Evolutionary conservation across 495 filamentous ascomycete species (phyloP).

Genomic region (Amniculicola lignicola): DNA sequence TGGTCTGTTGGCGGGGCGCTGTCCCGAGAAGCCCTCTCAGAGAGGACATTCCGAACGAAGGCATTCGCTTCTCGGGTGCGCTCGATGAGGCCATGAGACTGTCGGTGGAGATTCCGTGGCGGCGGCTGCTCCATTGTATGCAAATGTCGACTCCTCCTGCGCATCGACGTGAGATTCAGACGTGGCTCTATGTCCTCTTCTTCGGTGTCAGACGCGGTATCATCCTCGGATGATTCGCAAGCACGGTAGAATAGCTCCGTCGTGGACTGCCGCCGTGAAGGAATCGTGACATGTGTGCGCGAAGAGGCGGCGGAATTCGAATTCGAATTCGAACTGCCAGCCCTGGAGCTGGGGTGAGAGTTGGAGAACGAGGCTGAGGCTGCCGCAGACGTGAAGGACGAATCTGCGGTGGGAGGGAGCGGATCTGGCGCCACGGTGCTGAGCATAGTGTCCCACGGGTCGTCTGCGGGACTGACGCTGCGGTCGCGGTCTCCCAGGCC

Average conservation of each 20-base stretch:
- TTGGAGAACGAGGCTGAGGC: slow-evolving; percentile 49
- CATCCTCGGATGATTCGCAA: slow-evolving; percentile 33
- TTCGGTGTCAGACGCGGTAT: slow-evolving; percentile 31
- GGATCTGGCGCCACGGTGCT: slow-evolving; percentile 77
- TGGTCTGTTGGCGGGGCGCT: background rate
- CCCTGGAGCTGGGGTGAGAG: slow-evolving; percentile 36
- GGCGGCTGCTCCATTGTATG: slow-evolving; percentile 20
- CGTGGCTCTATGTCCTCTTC: slow-evolving; percentile 12
- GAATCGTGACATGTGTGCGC: slow-evolving; percentile 37
- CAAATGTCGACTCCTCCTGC: background rate
- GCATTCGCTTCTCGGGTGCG: slow-evolving; percentile 15
- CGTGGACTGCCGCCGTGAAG: slow-evolving; percentile 19
- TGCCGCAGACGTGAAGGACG: slow-evolving; percentile 71
- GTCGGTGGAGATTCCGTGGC: slow-evolving; percentile 11
- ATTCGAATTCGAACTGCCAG: slow-evolving; percentile 38
- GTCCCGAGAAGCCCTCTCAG: background rate
- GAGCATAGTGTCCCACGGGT: slow-evolving; percentile 74
- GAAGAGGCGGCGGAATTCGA: slow-evolving; percentile 45
- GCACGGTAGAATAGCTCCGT: slow-evolving; percentile 16
- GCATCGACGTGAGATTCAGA: background rate
- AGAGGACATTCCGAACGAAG: slow-evolving; percentile 20
- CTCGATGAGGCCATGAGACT: slow-evolving; percentile 22
- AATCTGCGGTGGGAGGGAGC: slow-evolving; percentile 71
- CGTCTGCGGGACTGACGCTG: slow-evolving; percentile 69
- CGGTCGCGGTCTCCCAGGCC: slow-evolving; percentile 81